Percentiles rank a stretch among this genome's conserved stretches.
Evolutionary conservation across 2,329 filamentous ascomycete genomes (phyloP).

Genomic region (Myrmaecium sp.): DNA sequence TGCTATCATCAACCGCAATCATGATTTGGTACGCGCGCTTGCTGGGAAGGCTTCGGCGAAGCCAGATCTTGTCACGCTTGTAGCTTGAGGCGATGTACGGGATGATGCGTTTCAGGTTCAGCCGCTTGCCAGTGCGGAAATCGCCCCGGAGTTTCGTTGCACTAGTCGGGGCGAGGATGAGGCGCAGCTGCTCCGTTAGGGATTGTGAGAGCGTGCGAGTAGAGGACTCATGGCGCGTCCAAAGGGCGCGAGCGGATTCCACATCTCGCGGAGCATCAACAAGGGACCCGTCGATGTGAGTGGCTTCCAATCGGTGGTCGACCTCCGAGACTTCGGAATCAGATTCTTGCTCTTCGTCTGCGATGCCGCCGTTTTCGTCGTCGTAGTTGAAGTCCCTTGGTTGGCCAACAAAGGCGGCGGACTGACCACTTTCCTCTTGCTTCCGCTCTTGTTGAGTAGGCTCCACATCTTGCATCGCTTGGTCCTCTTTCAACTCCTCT

Average conservation of each 20-base stretch:
- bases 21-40: constrained; percentile 96
- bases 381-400: constrained; percentile 20
- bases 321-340: constrained; percentile 24
- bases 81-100: constrained; percentile 97
- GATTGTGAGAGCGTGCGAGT: constrained; percentile 78
- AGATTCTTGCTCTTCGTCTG: constrained; percentile 20
- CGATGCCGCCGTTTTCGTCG: constrained; percentile 17
- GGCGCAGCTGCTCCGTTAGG: constrained; percentile 81
- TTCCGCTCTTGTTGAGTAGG: constrained; percentile 13
- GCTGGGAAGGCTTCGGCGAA: constrained; percentile 77
- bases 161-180: constrained; percentile 87
- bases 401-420: constrained; percentile 29
- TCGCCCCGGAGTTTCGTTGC: constrained; percentile 93
- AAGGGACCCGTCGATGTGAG: constrained; percentile 41
- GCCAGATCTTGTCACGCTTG: constrained; percentile 99
- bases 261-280: constrained; percentile 5
- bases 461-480: constrained; percentile 28
- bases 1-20: constrained; percentile 90
- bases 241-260: constrained; percentile 53
- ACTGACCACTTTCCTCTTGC: constrained; percentile 14
- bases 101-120: constrained; percentile 99
- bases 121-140: constrained; percentile 91
- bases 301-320: constrained; percentile 50
- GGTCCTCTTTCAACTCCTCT: constrained; percentile 24
- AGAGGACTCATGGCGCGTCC: constrained; percentile 67